phyloP scores from a whole-genome alignment of 1,284 basidiomycete species.

The Malassezia vespertilionis region DNA sequence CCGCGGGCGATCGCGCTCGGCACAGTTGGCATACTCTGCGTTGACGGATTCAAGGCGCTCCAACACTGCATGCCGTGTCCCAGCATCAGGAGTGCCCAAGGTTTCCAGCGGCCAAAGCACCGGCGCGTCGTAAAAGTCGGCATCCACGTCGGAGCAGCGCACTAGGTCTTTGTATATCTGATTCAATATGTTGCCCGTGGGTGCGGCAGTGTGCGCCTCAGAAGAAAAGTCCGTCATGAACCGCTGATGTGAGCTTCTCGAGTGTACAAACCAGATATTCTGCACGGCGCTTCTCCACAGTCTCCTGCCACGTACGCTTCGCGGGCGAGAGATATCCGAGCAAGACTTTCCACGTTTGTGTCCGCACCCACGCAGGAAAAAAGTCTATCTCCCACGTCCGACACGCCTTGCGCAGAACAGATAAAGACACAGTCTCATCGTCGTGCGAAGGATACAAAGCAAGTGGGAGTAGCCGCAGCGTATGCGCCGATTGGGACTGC shows the following conservation, averaged over 20 bases:
- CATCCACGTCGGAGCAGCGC: slow-evolving; percentile 14
- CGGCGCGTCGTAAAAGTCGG: not conserved
- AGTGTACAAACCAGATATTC: slow-evolving; percentile 29
- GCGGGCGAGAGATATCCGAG: slow-evolving; percentile 37
- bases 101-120: not conserved
- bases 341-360: slow-evolving; percentile 42
- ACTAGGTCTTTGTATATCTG: slow-evolving; percentile 41
- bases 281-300: slow-evolving; percentile 23
- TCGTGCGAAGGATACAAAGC: slow-evolving; percentile 1
- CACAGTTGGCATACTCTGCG: slow-evolving; percentile 11
- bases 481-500: too few species aligned
- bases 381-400: slow-evolving; percentile 21
- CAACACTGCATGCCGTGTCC: slow-evolving; percentile 20
- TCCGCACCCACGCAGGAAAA: slow-evolving; percentile 32
- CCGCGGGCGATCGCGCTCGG: not conserved
- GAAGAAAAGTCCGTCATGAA: slow-evolving; percentile 35
- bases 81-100: slow-evolving; percentile 1
- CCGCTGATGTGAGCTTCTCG: slow-evolving; percentile 6
- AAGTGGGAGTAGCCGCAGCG: too few species aligned
- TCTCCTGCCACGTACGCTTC: slow-evolving; percentile 32
- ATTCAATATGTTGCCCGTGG: slow-evolving; percentile 26
- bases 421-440: not conserved
- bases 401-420: slow-evolving; percentile 13
- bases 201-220: not conserved
- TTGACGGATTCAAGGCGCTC: slow-evolving; percentile 23